A percentile compares a stretch with the other conserved stretches of the same genome.
Conservation (phyloP, 2,329 filamentous ascomycete species). For the Trichothecium roseum region DNA sequence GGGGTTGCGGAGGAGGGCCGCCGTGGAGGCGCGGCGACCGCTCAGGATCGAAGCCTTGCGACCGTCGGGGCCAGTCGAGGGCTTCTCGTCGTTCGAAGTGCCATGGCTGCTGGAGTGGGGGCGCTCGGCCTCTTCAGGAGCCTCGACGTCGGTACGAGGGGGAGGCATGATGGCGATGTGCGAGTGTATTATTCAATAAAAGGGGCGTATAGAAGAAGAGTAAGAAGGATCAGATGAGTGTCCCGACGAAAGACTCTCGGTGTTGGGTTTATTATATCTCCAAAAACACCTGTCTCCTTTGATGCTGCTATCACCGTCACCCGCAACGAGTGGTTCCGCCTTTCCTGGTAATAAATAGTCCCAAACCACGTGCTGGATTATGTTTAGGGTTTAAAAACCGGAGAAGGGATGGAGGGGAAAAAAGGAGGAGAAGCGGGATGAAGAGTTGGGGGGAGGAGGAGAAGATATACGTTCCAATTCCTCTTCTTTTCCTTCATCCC, state of each 20-base stretch:
- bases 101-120: slow-evolving; percentile 9
- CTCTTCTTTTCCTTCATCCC: too few relatives aligned
- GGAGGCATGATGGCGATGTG: slow-evolving; percentile 13
- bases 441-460: too few relatives aligned
- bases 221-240: not conserved
- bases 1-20: slow-evolving; percentile 19
- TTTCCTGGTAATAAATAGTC: not conserved
- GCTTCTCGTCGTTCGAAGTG: slow-evolving; percentile 8
- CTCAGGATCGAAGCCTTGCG: slow-evolving; percentile 6
- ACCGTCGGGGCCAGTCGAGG: slow-evolving; percentile 4
- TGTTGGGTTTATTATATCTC: too few relatives aligned
- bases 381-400: not conserved
- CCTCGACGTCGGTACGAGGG: slow-evolving; percentile 12
- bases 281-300: too few relatives aligned
- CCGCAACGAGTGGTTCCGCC: not conserved
- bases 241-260: too few relatives aligned
- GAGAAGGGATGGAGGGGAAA: not conserved
- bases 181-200: not conserved
- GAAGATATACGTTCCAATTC: too few relatives aligned
- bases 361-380: too few relatives aligned
- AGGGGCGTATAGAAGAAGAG: not conserved
- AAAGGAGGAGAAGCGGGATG: too few relatives aligned
- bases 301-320: too few relatives aligned
- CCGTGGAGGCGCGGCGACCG: slow-evolving; percentile 9
- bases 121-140: slow-evolving; percentile 10